phyloP scores from a whole-genome alignment of 495 filamentous ascomycete species.

The Neurospora sp. region DNA sequence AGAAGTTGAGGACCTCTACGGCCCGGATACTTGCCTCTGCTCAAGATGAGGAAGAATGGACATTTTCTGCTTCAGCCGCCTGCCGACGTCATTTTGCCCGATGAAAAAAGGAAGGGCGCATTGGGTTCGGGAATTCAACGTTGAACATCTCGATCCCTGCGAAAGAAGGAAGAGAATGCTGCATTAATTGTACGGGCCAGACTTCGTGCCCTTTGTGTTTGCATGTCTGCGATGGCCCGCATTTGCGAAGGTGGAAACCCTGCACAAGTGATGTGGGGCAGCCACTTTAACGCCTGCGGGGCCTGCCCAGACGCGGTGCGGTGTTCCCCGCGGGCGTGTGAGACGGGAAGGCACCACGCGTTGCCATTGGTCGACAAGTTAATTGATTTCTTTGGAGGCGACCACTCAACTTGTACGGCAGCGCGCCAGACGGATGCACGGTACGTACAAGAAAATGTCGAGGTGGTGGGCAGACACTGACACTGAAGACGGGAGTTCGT shows the following conservation, averaged over 20 bases:
- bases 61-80: not conserved
- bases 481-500: not conserved
- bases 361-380: not conserved
- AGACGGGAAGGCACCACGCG: not conserved
- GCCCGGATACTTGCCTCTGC: not conserved
- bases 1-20: not conserved
- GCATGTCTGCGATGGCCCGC: not conserved
- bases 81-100: not conserved
- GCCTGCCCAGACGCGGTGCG: not conserved
- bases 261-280: not conserved
- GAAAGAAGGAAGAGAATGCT: not conserved
- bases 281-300: not conserved
- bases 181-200: not conserved
- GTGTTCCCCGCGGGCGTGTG: not conserved
- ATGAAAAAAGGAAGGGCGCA: not conserved
- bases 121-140: not conserved
- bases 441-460: not conserved
- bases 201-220: not conserved
- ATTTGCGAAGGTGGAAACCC: not conserved
- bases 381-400: not conserved
- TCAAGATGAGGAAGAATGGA: not conserved
- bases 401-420: not conserved
- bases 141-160: no score
- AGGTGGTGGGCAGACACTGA: not conserved
- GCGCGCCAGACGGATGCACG: not conserved